Percentiles rank a stretch among this genome's conserved stretches.
Conservation (phyloP, 2,329 filamentous ascomycete species). For the Elsinoe arachidis region DNA sequence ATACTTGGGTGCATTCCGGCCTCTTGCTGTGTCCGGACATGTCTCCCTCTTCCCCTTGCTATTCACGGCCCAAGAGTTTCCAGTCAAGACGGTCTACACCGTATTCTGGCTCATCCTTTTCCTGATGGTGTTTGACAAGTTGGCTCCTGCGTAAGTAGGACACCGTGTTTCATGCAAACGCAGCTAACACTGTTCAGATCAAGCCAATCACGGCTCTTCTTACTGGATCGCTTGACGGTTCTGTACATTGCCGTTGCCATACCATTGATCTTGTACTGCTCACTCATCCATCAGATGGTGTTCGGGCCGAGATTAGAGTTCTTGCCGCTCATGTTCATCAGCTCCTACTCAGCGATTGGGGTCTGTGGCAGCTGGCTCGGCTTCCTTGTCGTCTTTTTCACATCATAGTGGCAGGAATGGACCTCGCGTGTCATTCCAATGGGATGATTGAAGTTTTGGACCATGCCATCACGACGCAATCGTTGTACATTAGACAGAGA, state of each 20-base stretch:
- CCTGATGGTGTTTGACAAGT: conserved; percentile 73
- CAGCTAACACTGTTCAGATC: conserved; percentile 40
- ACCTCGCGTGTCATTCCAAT: no score
- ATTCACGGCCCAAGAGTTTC: conserved; percentile 87
- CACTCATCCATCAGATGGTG: conserved; percentile 69
- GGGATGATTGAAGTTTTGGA: no score
- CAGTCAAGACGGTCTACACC: conserved; percentile 88
- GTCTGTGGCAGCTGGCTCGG: conserved; percentile 93
- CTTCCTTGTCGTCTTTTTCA: conserved; percentile 85
- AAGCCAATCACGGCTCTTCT: conserved; percentile 68
- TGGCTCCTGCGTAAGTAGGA: conserved; percentile 62
- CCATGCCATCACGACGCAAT: no score
- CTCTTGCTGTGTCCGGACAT: conserved; percentile 84
- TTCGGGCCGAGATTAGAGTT: conserved; percentile 83
- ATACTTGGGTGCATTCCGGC: conserved; percentile 84
- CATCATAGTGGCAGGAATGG: conserved; percentile 19
- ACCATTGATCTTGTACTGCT: conserved; percentile 81
- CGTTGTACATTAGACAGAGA: no score
- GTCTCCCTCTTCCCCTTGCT: conserved; percentile 91
- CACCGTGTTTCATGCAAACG: not conserved
- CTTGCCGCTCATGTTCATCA: conserved; percentile 92
- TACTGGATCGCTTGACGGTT: conserved; percentile 83
- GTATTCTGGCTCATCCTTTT: conserved; percentile 85
- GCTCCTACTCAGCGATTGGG: conserved; percentile 87
- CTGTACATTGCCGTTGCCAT: conserved; percentile 86